Percentiles rank a stretch among this genome's conserved stretches.
These are phyloP conservation scores for Boeremia exigua DNA, from an alignment of 2,329 filamentous ascomycete genomes.

Conservation along the genomic window DNA sequence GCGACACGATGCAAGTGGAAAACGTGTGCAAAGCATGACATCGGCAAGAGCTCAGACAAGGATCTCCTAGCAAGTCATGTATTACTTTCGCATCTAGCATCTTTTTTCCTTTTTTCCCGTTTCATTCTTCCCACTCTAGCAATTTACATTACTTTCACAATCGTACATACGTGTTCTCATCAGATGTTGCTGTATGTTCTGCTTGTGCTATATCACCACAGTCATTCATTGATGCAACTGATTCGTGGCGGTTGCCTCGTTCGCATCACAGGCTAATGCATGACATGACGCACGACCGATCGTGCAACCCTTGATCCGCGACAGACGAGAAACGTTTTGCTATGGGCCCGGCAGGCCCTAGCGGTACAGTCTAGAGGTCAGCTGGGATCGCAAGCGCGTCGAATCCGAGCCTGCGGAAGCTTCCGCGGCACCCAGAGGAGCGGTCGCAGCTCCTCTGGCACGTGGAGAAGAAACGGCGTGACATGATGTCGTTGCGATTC, in stretches of 20 bases:
- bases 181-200: constrained; percentile 1
- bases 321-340: constrained; percentile 12
- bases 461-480: constrained; percentile 8
- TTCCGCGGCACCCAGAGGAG: constrained; percentile 1
- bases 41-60: neutral
- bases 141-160: neutral
- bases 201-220: neutral
- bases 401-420: constrained; percentile 7
- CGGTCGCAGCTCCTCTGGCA: constrained; percentile 3
- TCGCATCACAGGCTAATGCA: neutral
- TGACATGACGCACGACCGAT: constrained; percentile 13
- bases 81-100: neutral
- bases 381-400: constrained; percentile 15
- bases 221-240: neutral
- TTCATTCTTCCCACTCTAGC: neutral
- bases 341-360: constrained; percentile 10
- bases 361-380: constrained; percentile 3
- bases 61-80: neutral
- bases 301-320: constrained; percentile 5
- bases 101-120: neutral
- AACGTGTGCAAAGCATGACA: constrained; percentile 4
- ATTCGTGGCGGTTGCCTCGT: neutral
- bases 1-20: constrained; percentile 1
- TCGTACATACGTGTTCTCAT: constrained; percentile 5
- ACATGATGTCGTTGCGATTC: constrained; percentile 7